Base-by-base conservation (phyloP, 441 rosid species). In the Pelargonium citronellum region DNA sequence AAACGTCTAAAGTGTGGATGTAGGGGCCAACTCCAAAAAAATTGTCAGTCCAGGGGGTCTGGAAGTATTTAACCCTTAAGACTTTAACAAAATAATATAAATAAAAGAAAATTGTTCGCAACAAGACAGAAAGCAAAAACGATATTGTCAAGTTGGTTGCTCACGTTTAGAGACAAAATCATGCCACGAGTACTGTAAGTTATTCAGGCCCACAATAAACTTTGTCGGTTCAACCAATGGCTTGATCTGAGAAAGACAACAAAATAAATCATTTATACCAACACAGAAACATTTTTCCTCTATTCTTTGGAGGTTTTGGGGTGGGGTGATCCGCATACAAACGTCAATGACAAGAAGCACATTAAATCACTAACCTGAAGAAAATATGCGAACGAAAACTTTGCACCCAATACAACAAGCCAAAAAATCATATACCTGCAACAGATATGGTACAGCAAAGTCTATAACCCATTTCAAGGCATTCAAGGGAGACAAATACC, bases 361-460 rank as follows among this genome's bases (percentile, higher is more conserved):
- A 76, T 20, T 70, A 53, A 47, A 60, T 46, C 63, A 82, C 84
- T 65, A 68, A 91, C 99, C 98, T 81, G 89, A 62, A 91, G 93
- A 83, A 95, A 95, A 81, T 92, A 95, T 1, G 97, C 95, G 79
- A 95, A 95, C 66, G 93, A 84, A 72, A 95, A 95, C 79, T 95
- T 95, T 49, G 84, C 95, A 71, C 90, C 58, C 82, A 95, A 83
- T 74, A 89, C 77, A 78, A 85, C 86, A 60, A 92, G 85, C 99
- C 99, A 95, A 82, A 92, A 95, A 10, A 95, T 69, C 89, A 91
- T 83, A 80, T 92, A 95, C 87, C 99, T 95, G 93, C 80, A 75
- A 39, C 39, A 61, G 9, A 71, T 64, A 16, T 11, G 10, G 62
- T 30, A 22, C 16, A 75, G 65, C 43, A 67, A 19, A 17, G 27